Evolutionary conservation across 1,139 yeast species (phyloP), one percentile per base, ranked within the genome.

Genomic region (Kodamaea plutei): DNA sequence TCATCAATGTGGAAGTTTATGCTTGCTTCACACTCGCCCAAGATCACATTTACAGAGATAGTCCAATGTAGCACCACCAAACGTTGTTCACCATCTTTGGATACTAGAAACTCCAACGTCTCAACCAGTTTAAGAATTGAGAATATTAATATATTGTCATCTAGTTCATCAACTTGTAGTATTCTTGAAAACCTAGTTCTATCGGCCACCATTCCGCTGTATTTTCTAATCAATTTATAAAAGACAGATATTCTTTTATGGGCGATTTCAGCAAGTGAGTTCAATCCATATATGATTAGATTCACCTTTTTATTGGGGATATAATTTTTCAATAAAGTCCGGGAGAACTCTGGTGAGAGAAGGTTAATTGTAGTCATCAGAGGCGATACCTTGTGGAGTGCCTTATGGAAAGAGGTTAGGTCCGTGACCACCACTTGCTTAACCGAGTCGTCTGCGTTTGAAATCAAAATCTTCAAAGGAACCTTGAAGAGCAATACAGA

Each of bases 241-340:
- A 59, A 29, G 1, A 40, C 30, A 1, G 47, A 39, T 2, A 54
- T 45, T 20, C 66, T 38, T 21, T 39, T 35, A 28, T 52, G 53
- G 8, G 57, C 40, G 4, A 52, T 28, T 6, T 35, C 43, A 1
- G 69, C 48, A 10, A 65, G 44, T 3, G 66, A 55, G 29, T 61
- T 57, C 24, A 62, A 45, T 7, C 63, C 54, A 41, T 48, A 56
- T 45, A 65, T 47, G 1, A 64, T 33, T 20, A 53, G 39, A 34
- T 55, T 55, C 15, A 65, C 39, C 28, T 61, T 58, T 13, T 40
- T 34, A 18, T 44, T 43, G 3, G 59, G 60, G 5, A 59, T 29
- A 37, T 57, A 64, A 31, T 57, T 49, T 6, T 35, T 35, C 1
- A 31, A 17, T 9, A 64, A 31, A 3, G 37, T 40, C 15, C 33